phyloP scores from a whole-genome alignment of 495 filamentous ascomycete genomes.

The Hypoxylon rickii region DNA sequence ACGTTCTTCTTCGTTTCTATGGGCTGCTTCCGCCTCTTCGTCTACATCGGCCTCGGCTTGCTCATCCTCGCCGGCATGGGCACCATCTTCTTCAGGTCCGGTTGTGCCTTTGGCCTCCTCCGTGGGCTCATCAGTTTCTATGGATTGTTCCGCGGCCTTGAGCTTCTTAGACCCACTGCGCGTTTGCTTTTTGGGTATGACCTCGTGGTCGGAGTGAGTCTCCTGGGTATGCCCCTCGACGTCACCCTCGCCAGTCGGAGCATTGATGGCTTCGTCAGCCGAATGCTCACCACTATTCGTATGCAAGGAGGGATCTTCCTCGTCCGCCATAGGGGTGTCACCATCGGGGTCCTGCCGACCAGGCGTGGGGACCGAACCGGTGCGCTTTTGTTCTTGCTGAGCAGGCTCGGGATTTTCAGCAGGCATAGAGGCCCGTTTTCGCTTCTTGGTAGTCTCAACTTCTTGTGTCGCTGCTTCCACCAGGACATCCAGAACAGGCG shows the following conservation, averaged over 20 bases:
- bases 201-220: conserved; percentile 37
- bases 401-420: conserved; percentile 51
- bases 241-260: conserved; percentile 28
- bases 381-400: conserved; percentile 63
- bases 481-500: conserved; percentile 33
- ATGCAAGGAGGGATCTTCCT: conserved; percentile 47
- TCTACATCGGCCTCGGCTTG: conserved; percentile 54
- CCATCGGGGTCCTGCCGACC: conserved; percentile 39
- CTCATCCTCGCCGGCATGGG: conserved; percentile 51
- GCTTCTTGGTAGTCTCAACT: conserved; percentile 54
- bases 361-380: conserved; percentile 49
- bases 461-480: conserved; percentile 39
- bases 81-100: conserved; percentile 42
- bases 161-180: conserved; percentile 47
- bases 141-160: conserved; percentile 40
- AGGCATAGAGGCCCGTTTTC: conserved; percentile 52
- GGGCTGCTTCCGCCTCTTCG: conserved; percentile 57
- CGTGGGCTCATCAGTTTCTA: conserved; percentile 35
- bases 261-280: conserved; percentile 44
- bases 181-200: conserved; percentile 44
- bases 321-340: conserved; percentile 49
- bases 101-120: conserved; percentile 39
- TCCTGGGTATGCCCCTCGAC: conserved; percentile 28
- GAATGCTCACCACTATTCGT: conserved; percentile 47
- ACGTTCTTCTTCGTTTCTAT: conserved; percentile 78